phyloP scores from a whole-genome alignment of 129 eudicot genomes.

The Tagetes patula region DNA sequence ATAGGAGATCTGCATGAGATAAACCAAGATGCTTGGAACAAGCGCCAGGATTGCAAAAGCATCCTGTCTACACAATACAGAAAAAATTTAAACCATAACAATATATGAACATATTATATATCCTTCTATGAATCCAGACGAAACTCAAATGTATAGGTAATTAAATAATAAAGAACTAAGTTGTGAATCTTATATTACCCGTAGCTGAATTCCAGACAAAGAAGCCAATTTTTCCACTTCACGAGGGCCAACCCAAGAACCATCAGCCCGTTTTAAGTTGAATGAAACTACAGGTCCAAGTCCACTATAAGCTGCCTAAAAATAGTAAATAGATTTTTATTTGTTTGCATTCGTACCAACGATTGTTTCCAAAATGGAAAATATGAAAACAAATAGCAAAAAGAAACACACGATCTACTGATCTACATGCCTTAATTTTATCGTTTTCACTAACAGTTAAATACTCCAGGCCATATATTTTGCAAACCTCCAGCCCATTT shows the following conservation, averaged over 20 bases:
- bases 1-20: conserved; percentile 75
- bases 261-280: conserved; percentile 88
- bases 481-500: conserved; percentile 66
- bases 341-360: conserved; percentile 4
- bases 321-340: not conserved
- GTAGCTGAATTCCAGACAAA: conserved; percentile 78
- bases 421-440: conserved; percentile 11
- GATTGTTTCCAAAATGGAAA: not conserved
- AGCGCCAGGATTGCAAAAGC: conserved; percentile 99
- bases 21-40: conserved; percentile 95
- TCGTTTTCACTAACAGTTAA: conserved; percentile 45
- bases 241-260: conserved; percentile 92
- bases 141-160: not conserved
- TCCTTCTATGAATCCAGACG: not conserved
- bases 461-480: conserved; percentile 51
- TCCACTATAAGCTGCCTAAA: conserved; percentile 37
- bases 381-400: conserved; percentile 11
- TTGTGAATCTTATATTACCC: conserved; percentile 49
- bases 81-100: conserved; percentile 10
- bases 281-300: conserved; percentile 75
- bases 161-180: not conserved
- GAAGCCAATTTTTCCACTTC: conserved; percentile 97
- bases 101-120: conserved; percentile 5
- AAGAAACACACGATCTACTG: no score
- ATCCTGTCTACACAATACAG: conserved; percentile 77